These are phyloP conservation scores for Meyerozyma smithsonii DNA, from an alignment of 1,139 yeast genomes.

Conservation along the genomic window DNA sequence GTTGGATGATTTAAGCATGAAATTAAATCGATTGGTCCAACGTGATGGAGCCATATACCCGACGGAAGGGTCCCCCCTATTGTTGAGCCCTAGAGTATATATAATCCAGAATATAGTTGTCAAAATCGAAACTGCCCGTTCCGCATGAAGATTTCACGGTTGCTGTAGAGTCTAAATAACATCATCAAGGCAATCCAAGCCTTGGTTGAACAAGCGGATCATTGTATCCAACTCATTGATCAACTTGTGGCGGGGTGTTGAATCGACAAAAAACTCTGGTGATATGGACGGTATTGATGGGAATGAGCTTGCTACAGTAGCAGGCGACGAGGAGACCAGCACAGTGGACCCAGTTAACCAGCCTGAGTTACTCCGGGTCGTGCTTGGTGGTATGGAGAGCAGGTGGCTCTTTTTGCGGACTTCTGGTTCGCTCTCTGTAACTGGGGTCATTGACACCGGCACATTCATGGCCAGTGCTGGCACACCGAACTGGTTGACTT, in stretches of 20 bases:
- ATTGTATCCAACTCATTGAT: slow-evolving; percentile 36
- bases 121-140: no score
- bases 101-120: no score
- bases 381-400: background rate
- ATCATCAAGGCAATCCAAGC: slow-evolving; percentile 39
- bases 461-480: slow-evolving; percentile 45
- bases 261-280: slow-evolving; percentile 36
- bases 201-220: slow-evolving; percentile 36
- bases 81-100: no score
- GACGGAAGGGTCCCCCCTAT: no score
- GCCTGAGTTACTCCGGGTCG: background rate
- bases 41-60: no score
- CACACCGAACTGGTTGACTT: slow-evolving; percentile 63
- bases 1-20: no score
- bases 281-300: slow-evolving; percentile 37
- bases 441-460: slow-evolving; percentile 73
- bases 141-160: no score
- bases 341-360: slow-evolving; percentile 1
- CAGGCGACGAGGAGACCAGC: slow-evolving; percentile 3
- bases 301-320: slow-evolving; percentile 17
- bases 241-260: slow-evolving; percentile 29
- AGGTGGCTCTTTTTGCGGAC: slow-evolving; percentile 4
- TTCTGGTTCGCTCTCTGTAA: slow-evolving; percentile 49
- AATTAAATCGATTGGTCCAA: no score
- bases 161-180: slow-evolving; percentile 12